phyloP scores from a whole-genome alignment of 2,329 filamentous ascomycete species.

The Metarhizium brunneum region DNA sequence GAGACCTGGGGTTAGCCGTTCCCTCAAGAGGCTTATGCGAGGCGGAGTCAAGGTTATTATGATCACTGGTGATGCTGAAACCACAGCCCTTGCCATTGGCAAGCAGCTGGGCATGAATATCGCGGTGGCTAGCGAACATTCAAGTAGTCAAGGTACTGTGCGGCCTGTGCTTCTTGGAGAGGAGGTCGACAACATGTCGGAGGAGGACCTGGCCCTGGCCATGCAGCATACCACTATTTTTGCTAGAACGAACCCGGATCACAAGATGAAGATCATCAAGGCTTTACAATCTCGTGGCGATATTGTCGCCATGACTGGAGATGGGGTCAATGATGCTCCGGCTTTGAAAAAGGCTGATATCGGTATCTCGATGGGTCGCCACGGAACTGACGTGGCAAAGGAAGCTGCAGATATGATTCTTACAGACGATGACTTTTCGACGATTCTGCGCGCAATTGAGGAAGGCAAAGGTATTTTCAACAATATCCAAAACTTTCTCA shows the following conservation, averaged over 20 bases:
- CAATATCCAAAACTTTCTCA: constrained; percentile 99
- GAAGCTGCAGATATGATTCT: constrained; percentile 92
- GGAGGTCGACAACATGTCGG: constrained; percentile 87
- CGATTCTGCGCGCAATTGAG: constrained; percentile 90
- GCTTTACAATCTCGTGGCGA: constrained; percentile 88
- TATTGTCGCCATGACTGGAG: constrained; percentile 97
- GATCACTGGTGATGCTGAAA: constrained; percentile 96
- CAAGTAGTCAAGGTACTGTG: constrained; percentile 47
- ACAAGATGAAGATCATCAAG: constrained; percentile 94
- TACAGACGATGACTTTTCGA: constrained; percentile 82
- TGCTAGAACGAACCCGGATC: constrained; percentile 89
- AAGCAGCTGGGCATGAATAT: constrained; percentile 92
- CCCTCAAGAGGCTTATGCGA: constrained; percentile 82
- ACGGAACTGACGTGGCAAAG: constrained; percentile 95
- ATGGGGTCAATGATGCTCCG: constrained; percentile 95
- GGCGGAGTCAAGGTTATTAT: constrained; percentile 97
- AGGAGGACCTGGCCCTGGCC: constrained; percentile 71
- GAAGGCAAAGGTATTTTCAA: constrained; percentile 99
- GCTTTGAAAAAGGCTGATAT: constrained; percentile 96
- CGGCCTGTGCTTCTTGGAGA: constrained; percentile 75
- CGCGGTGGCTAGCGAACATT: constrained; percentile 41
- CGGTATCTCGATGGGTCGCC: constrained; percentile 90
- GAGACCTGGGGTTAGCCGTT: constrained; percentile 77
- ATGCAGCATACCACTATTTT: constrained; percentile 91
- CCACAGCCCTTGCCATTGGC: constrained; percentile 88